phyloP scores from a whole-genome alignment of 257 asterid species.

The Pogostemon cablin region DNA sequence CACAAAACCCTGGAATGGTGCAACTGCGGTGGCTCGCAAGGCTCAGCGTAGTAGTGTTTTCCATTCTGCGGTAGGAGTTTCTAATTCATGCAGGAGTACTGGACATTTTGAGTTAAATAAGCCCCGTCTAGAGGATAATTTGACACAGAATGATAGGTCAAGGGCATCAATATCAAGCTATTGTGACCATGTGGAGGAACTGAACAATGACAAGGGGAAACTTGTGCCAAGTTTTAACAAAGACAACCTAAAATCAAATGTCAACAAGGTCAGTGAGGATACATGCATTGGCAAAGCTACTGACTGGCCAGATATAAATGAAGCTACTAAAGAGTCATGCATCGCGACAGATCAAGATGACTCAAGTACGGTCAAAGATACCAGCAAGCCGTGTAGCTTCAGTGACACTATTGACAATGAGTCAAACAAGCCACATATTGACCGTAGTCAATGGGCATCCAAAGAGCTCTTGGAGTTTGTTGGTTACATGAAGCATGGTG shows the following conservation, averaged over 20 bases:
- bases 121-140: slow-evolving; percentile 31
- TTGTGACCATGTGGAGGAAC: slow-evolving; percentile 28
- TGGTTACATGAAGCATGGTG: slow-evolving; percentile 72
- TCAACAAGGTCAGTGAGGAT: slow-evolving; percentile 16
- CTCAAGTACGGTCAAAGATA: slow-evolving; percentile 1
- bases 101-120: slow-evolving; percentile 50
- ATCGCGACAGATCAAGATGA: slow-evolving; percentile 26
- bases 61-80: background rate
- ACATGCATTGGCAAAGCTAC: slow-evolving; percentile 21
- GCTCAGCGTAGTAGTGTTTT: no score
- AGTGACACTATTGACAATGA: slow-evolving; percentile 23
- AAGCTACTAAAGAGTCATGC: slow-evolving; percentile 20
- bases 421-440: slow-evolving; percentile 37
- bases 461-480: slow-evolving; percentile 78
- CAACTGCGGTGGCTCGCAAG: no score
- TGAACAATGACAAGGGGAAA: background rate
- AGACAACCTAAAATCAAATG: slow-evolving; percentile 19
- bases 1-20: slow-evolving; percentile 44
- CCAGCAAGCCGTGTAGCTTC: slow-evolving; percentile 30
- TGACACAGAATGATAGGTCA: slow-evolving; percentile 34
- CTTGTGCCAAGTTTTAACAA: slow-evolving; percentile 11
- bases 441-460: slow-evolving; percentile 65
- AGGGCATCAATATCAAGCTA: slow-evolving; percentile 23
- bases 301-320: slow-evolving; percentile 21
- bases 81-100: slow-evolving; percentile 37